Base-by-base conservation (phyloP, 1,284 basidiomycete species). In the Xanthoconium separans region DNA sequence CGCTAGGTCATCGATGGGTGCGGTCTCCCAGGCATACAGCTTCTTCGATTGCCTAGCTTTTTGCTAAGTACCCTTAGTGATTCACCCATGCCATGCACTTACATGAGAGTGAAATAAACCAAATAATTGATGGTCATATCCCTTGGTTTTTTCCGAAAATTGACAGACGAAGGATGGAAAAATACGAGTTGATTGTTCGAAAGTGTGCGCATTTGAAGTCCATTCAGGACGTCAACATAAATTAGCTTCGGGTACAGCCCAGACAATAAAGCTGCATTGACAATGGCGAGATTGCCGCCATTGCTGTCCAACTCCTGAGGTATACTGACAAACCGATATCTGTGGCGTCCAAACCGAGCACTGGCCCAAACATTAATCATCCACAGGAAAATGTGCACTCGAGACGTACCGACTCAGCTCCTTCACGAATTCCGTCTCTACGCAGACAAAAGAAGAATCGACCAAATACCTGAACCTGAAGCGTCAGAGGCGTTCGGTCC, bases 11-110 rank as follows among this genome's bases (percentile, higher is more conserved):
- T 97, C 90, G 6, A 94, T 84, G 1, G 94, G 90, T 2, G 91
- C 88, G 1, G 91, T 94, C 72, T 99, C 97, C 93, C 95, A 98
- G n/a, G 90, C 95, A 70, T 96, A 99, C 30, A 98, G 73, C 70
- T 87, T 91, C 74, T 90, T 93, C 13, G 92, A 93, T 68, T 93
- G 91, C 90, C 93, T 93, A 61, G 29, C 44, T 46, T 44, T 59
- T 55, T 55, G 31, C 56, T 62, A 44, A 59, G 53, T 42, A 57
- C 22, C 27, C 27, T 27, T 27, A 27, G 6, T 6, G 27, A 10
- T 47, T 34, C 33, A 18, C 6, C 29, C 29, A 37, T 43, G n/a
- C 12, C 30, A 47, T 29, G 39, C 30, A 72, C 81, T 61, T 61
- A 89, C 91, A 95, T 95, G 37, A 97, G 78, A 2, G 93, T 96